phyloP scores from a whole-genome alignment of 495 filamentous ascomycete species.

The Lasiosphaeria hispida region DNA sequence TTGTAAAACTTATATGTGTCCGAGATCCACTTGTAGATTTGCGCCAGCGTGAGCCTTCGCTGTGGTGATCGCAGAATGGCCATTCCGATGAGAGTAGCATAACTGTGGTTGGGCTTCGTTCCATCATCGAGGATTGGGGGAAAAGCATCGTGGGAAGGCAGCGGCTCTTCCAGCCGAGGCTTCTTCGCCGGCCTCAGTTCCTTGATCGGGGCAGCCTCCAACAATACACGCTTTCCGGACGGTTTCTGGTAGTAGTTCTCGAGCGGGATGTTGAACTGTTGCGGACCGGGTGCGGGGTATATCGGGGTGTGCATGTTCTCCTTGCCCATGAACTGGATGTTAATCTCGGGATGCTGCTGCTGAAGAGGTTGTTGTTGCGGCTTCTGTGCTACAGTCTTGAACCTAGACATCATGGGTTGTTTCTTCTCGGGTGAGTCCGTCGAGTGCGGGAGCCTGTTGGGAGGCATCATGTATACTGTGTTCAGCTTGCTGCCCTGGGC shows the following conservation, averaged over 20 bases:
- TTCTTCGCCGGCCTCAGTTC: slow-evolving; percentile 68
- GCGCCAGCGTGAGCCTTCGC: slow-evolving; percentile 82
- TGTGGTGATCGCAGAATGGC: slow-evolving; percentile 86
- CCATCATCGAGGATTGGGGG: slow-evolving; percentile 82
- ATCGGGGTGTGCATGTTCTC: slow-evolving; percentile 61
- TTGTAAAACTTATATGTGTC: slow-evolving; percentile 89
- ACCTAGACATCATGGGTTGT: slow-evolving; percentile 55
- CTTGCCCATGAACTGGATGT: slow-evolving; percentile 56
- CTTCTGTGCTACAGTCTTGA: slow-evolving; percentile 61
- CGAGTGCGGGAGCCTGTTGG: slow-evolving; percentile 57
- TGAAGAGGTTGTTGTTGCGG: slow-evolving; percentile 41
- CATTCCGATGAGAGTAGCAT: slow-evolving; percentile 96
- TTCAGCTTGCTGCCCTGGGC: slow-evolving; percentile 51
- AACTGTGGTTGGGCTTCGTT: slow-evolving; percentile 84
- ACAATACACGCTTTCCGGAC: slow-evolving; percentile 62
- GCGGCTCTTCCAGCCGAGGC: slow-evolving; percentile 46
- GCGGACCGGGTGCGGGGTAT: slow-evolving; percentile 44
- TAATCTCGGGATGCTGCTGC: slow-evolving; percentile 42
- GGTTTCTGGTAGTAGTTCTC: slow-evolving; percentile 59
- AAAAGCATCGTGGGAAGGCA: slow-evolving; percentile 75
- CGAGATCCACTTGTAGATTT: slow-evolving; percentile 99
- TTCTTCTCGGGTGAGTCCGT: slow-evolving; percentile 91
- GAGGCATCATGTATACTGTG: slow-evolving; percentile 69
- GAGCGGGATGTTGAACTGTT: slow-evolving; percentile 48
- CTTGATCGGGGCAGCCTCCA: slow-evolving; percentile 72